These are phyloP conservation scores for Podila epicladia DNA, from an alignment of 192 early-diverging fungal species.

Conservation along the genomic window DNA sequence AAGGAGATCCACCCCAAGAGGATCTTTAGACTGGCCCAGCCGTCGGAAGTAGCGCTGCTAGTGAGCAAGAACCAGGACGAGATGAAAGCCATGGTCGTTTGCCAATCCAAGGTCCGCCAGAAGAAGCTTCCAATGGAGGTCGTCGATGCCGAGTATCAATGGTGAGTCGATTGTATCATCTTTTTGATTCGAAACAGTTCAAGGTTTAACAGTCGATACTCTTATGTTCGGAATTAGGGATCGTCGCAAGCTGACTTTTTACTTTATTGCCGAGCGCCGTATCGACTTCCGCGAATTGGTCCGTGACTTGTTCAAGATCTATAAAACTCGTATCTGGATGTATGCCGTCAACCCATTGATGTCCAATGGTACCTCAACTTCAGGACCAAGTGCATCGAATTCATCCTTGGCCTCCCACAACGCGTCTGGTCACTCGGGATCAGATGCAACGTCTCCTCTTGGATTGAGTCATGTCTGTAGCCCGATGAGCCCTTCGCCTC, in stretches of 20 bases:
- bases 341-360: conserved; percentile 53
- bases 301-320: conserved; percentile 94
- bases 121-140: conserved; percentile 95
- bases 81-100: conserved; percentile 85
- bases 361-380: background rate
- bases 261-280: conserved; percentile 92
- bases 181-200: background rate
- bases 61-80: conserved; percentile 90
- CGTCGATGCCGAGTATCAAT: conserved; percentile 98
- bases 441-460: background rate
- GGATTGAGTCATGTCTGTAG: too few species aligned
- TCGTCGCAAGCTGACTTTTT: conserved; percentile 95
- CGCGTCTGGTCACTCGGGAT: background rate
- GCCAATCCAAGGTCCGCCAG: conserved; percentile 89
- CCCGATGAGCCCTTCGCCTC: too few species aligned
- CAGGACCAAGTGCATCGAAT: conserved; percentile 8
- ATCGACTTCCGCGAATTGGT: conserved; percentile 98
- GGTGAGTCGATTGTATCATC: conserved; percentile 58
- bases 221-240: conserved; percentile 65
- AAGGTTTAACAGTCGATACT: too few species aligned
- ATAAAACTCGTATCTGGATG: conserved; percentile 99
- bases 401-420: conserved; percentile 7
- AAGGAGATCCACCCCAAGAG: conserved; percentile 92
- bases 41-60: conserved; percentile 83
- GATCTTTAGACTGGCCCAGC: conserved; percentile 85